Conservation (phyloP, 345 rosid species). For the Crucihimalaya himalaica region DNA sequence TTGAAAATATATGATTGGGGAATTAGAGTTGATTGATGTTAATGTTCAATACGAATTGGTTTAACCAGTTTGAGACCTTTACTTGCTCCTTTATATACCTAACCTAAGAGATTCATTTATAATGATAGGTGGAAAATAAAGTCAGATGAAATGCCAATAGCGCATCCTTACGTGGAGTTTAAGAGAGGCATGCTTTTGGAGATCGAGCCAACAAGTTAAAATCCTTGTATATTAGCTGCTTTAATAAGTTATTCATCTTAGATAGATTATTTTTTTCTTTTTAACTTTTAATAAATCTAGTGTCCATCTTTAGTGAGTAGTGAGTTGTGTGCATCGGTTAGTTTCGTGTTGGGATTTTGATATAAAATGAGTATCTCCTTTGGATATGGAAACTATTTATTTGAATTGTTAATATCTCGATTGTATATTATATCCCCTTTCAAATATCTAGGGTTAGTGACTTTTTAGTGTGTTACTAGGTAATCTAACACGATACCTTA, state of each 20-base stretch:
- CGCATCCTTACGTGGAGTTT: slow-evolving; percentile 84
- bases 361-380: neutral
- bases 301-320: neutral
- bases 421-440: neutral
- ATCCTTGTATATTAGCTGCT: neutral
- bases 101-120: neutral
- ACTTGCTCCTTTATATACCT: neutral
- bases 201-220: slow-evolving; percentile 46
- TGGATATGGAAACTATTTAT: neutral
- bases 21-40: neutral
- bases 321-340: neutral
- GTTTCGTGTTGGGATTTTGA: neutral
- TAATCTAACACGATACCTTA: neutral
- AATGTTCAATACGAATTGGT: neutral
- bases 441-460: neutral
- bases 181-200: slow-evolving; percentile 61
- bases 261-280: neutral
- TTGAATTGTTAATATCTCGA: neutral
- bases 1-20: neutral
- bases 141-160: slow-evolving; percentile 70
- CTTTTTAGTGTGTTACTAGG: neutral
- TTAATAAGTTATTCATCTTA: slow-evolving; percentile 8
- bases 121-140: slow-evolving; percentile 67
- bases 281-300: neutral
- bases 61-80: neutral